Percentiles rank a stretch among this genome's conserved stretches.
Evolutionary conservation across 345 rosid species (phyloP).

Genomic region (Erysimum cheiranthoides): DNA sequence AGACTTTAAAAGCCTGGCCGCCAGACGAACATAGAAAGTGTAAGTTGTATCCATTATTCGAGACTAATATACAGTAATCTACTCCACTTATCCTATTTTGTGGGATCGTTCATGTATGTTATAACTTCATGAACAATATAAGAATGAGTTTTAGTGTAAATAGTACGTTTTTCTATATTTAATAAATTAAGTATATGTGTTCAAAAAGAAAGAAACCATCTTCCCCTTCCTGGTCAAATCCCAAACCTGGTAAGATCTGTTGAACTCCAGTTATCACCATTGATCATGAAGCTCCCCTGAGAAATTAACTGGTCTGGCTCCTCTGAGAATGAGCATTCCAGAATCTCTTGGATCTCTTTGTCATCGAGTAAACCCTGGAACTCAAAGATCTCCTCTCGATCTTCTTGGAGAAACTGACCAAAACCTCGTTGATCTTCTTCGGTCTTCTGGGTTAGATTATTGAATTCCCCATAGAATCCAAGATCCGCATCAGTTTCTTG

Average conservation of each 20-base stretch:
- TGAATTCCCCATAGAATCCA: slow-evolving; percentile 33
- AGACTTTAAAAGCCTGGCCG: not conserved
- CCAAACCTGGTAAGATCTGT: slow-evolving; percentile 64
- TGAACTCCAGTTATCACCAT: slow-evolving; percentile 57
- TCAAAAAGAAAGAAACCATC: slow-evolving; percentile 5
- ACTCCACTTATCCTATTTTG: slow-evolving; percentile 31
- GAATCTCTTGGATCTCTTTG: slow-evolving; percentile 55
- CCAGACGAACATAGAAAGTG: slow-evolving; percentile 14
- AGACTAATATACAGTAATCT: slow-evolving; percentile 41
- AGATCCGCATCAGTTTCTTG: slow-evolving; percentile 40
- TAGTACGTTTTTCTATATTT: slow-evolving; percentile 22
- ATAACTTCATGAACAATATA: slow-evolving; percentile 39
- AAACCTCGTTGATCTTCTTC: slow-evolving; percentile 34
- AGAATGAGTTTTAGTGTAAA: slow-evolving; percentile 35
- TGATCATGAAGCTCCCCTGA: slow-evolving; percentile 50
- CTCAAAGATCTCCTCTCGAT: slow-evolving; percentile 42
- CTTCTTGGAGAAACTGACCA: slow-evolving; percentile 36
- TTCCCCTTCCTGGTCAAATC: slow-evolving; percentile 35
- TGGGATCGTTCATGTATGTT: slow-evolving; percentile 39
- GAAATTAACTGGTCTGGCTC: slow-evolving; percentile 50
- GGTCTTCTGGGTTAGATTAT: slow-evolving; percentile 12
- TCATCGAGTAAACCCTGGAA: slow-evolving; percentile 50
- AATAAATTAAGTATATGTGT: slow-evolving; percentile 26
- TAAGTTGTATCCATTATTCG: slow-evolving; percentile 39
- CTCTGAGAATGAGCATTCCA: slow-evolving; percentile 40